Percentiles rank a stretch among this genome's conserved stretches.
phyloP scores from a whole-genome alignment of 257 asterid species.

The Solanum chmielewskii region DNA sequence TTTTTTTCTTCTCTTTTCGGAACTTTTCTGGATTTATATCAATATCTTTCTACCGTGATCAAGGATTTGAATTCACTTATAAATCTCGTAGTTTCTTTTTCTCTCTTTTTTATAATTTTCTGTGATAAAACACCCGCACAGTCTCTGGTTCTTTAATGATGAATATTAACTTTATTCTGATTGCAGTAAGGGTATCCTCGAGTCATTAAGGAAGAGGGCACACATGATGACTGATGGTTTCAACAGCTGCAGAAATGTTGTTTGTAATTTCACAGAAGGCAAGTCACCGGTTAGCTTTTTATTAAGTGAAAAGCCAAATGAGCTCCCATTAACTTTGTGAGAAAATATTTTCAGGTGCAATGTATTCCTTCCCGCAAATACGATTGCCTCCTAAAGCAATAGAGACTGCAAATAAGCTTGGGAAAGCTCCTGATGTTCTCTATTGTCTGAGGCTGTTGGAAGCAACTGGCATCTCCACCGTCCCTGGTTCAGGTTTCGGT shows the following conservation, averaged over 20 bases:
- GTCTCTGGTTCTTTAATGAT: not conserved
- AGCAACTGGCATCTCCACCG: constrained; percentile 97
- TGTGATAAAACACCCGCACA: not conserved
- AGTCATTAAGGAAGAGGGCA: constrained; percentile 89
- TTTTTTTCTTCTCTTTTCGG: not conserved
- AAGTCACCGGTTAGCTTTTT: not conserved
- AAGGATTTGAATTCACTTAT: not conserved
- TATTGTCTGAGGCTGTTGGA: constrained; percentile 93
- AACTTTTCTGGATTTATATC: not conserved
- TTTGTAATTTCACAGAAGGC: constrained; percentile 98
- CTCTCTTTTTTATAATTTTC: not conserved
- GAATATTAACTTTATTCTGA: not conserved
- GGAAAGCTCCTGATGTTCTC: constrained; percentile 86
- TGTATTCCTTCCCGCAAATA: constrained; percentile 99
- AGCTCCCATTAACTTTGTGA: not conserved
- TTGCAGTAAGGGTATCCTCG: constrained; percentile 83
- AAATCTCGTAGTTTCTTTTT: not conserved
- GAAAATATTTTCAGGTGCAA: constrained; percentile 61
- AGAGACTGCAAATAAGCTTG: constrained; percentile 75
- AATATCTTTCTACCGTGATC: not conserved
- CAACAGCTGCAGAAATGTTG: constrained; percentile 96
- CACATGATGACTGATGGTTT: constrained; percentile 93
- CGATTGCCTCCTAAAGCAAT: constrained; percentile 89
- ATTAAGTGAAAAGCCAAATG: not conserved
- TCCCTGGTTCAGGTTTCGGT: constrained; percentile 99